Percentiles rank a stretch among this genome's conserved stretches.
Conservation (phyloP, 176 grass and related monocot species). For the Oryza glumipatula region DNA sequence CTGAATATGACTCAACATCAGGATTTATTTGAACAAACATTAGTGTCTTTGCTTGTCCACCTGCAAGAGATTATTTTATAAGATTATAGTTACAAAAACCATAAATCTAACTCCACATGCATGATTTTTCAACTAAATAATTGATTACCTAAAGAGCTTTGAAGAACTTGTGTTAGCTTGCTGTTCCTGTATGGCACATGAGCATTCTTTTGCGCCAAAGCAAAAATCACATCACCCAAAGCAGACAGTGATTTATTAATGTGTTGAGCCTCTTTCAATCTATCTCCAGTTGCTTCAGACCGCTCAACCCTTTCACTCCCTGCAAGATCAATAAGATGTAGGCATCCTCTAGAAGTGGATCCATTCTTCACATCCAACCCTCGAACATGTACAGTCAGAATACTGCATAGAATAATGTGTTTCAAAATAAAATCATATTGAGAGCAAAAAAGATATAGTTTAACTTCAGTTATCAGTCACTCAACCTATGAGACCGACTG, state of each 20-base stretch:
- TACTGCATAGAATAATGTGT: conserved; percentile 50
- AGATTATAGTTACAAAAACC: conserved; percentile 10
- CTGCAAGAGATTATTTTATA: conserved; percentile 52
- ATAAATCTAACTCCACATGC: not conserved
- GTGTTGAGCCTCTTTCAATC: conserved; percentile 93
- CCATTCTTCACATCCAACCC: conserved; percentile 87
- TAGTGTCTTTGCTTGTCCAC: conserved; percentile 93
- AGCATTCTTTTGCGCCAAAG: conserved; percentile 74
- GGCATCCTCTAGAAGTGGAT: conserved; percentile 81
- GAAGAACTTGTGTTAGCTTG: conserved; percentile 98
- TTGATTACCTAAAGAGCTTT: conserved; percentile 87
- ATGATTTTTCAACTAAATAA: conserved; percentile 29
- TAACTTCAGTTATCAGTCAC: conserved; percentile 5
- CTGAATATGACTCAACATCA: conserved; percentile 88
- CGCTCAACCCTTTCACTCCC: conserved; percentile 89
- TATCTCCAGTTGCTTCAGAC: conserved; percentile 90
- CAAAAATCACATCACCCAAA: conserved; percentile 94
- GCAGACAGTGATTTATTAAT: conserved; percentile 96
- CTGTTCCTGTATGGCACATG: conserved; percentile 96
- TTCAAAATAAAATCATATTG: conserved; percentile 28
- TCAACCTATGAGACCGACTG: conserved; percentile 92
- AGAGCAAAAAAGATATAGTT: not conserved
- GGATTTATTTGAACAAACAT: conserved; percentile 99
- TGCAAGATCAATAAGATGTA: conserved; percentile 95
- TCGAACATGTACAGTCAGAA: conserved; percentile 92